A percentile compares a stretch with the other conserved stretches of the same genome.
Conservation (phyloP, 805 yeast genomes). For the Diddensiella santjacobensis region DNA sequence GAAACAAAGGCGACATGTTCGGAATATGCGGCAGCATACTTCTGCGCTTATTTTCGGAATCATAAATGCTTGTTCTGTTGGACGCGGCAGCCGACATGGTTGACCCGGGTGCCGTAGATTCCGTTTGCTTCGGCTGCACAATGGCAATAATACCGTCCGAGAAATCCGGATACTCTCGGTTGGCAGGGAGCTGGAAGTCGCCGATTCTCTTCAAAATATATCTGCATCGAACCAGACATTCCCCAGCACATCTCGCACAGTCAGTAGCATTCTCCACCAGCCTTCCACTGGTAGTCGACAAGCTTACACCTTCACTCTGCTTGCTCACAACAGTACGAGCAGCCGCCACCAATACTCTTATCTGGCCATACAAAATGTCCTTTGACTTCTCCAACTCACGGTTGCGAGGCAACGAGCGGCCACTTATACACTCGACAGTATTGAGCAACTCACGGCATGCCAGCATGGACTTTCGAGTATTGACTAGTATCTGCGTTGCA, state of each 20-base stretch:
- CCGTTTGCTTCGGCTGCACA: not conserved
- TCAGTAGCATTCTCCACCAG: conserved; percentile 30
- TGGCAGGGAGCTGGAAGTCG: conserved; percentile 28
- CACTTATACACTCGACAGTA: conserved; percentile 33
- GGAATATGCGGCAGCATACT: conserved; percentile 11
- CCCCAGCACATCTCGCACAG: conserved; percentile 34
- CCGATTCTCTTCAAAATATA: conserved; percentile 29
- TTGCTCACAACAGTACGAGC: conserved; percentile 36
- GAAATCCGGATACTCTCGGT: conserved; percentile 30
- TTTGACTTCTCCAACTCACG: conserved; percentile 32
- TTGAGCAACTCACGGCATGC: conserved; percentile 39
- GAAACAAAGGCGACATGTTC: conserved; percentile 3
- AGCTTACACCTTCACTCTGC: conserved; percentile 1
- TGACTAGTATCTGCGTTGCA: conserved; percentile 31
- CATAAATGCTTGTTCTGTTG: not conserved
- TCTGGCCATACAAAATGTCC: conserved; percentile 33
- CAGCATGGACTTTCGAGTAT: conserved; percentile 38
- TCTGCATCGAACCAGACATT: conserved; percentile 32
- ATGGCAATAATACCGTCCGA: conserved; percentile 22
- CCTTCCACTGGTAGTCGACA: not conserved
- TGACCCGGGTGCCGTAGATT: not conserved
- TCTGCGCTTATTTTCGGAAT: not conserved
- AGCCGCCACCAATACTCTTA: conserved; percentile 33
- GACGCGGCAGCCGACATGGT: not conserved
- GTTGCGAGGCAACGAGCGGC: conserved; percentile 26